A percentile compares a stretch with the other conserved stretches of the same genome.
Conservation (phyloP, 2,329 filamentous ascomycete species). For the Sclerotinia borealis region DNA sequence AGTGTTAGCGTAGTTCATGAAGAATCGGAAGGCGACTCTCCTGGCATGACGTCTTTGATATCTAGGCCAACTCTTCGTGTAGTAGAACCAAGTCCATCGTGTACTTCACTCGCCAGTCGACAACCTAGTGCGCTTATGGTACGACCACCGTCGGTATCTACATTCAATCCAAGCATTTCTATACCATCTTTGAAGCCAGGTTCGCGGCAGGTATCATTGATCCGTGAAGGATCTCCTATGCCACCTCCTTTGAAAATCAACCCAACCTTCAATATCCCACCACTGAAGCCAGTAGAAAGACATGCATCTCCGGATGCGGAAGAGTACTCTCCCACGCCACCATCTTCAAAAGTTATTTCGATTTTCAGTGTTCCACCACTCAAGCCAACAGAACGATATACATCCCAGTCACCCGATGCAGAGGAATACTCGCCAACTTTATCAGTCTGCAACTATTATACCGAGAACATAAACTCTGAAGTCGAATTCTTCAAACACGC, state of each 20-base stretch:
- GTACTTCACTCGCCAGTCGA: slow-evolving; percentile 10
- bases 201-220: neutral
- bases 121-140: neutral
- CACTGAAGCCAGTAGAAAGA: neutral
- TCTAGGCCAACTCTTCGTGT: slow-evolving; percentile 12
- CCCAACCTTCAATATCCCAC: slow-evolving; percentile 16
- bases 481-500: slow-evolving; percentile 21
- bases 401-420: slow-evolving; percentile 2
- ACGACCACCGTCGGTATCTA: slow-evolving; percentile 21
- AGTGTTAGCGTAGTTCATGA: slow-evolving; percentile 26
- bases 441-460: slow-evolving; percentile 24
- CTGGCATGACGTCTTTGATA: slow-evolving; percentile 11
- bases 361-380: slow-evolving; percentile 14
- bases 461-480: slow-evolving; percentile 16
- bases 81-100: slow-evolving; percentile 16
- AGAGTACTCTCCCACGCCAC: slow-evolving; percentile 16
- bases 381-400: neutral
- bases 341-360: slow-evolving; percentile 20
- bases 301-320: neutral
- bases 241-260: slow-evolving; percentile 23
- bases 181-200: slow-evolving; percentile 11
- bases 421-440: slow-evolving; percentile 21
- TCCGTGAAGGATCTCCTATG: neutral
- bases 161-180: slow-evolving; percentile 23
- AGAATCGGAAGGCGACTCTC: slow-evolving; percentile 22